These are phyloP conservation scores for Cupressus sempervirens DNA, from an alignment of 75 land plant species.

Conservation along the genomic window DNA sequence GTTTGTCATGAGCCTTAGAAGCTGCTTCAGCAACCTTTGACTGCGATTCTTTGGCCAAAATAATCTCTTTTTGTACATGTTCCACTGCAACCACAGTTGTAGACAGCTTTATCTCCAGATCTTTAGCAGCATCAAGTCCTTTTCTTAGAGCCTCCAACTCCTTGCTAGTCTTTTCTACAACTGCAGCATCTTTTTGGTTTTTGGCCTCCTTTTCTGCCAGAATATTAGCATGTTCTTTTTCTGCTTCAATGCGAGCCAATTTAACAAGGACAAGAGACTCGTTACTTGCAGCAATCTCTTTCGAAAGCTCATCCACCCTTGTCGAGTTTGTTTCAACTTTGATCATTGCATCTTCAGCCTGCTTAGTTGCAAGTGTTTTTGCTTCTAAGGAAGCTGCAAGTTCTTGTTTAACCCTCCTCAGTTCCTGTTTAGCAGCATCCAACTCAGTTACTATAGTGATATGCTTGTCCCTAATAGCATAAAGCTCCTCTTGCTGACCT, in stretches of 20 bases:
- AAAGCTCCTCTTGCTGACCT: conserved; percentile 34
- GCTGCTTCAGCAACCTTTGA: conserved; percentile 14
- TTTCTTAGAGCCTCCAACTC: conserved; percentile 17
- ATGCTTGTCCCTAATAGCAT: conserved; percentile 33
- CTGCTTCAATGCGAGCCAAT: conserved; percentile 47
- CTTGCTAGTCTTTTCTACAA: background rate
- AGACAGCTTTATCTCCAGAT: conserved; percentile 17
- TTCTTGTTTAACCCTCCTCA: conserved; percentile 40
- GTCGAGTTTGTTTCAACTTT: conserved; percentile 26
- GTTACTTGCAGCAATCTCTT: conserved; percentile 38
- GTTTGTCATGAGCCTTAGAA: conserved; percentile 9
- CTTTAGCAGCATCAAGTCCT: conserved; percentile 21
- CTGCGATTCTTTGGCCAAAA: conserved; percentile 10
- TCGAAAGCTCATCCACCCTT: conserved; percentile 32
- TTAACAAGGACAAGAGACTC: conserved; percentile 47
- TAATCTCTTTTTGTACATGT: conserved; percentile 14
- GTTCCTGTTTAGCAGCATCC: conserved; percentile 58
- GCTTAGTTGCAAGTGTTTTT: conserved; percentile 31
- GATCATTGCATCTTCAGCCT: conserved; percentile 36
- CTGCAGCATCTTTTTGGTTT: conserved; percentile 24
- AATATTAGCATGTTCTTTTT: conserved; percentile 41
- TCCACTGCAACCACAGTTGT: conserved; percentile 15
- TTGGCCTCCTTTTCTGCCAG: conserved; percentile 32
- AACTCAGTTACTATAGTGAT: conserved; percentile 35
- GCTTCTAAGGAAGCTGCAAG: conserved; percentile 44